Evolutionary conservation across 2,329 filamentous ascomycete genomes (phyloP).

Genomic region (Alternaria tenuissima): DNA sequence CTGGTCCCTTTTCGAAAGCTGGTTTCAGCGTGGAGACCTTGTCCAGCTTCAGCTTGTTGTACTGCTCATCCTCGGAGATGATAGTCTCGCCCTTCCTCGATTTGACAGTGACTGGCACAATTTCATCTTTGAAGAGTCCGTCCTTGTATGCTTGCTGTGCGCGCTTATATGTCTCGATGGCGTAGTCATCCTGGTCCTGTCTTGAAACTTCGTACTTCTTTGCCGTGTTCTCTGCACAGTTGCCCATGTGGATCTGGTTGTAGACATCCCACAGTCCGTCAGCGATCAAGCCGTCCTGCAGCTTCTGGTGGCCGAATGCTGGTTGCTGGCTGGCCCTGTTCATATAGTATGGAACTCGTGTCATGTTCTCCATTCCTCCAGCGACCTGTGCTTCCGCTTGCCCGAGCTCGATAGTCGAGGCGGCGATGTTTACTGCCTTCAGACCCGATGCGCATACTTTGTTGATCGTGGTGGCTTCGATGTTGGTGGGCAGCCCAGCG

Average conservation of each 20-base stretch:
- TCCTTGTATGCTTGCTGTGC: constrained; percentile 89
- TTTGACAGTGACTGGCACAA: constrained; percentile 86
- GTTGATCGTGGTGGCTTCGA: constrained; percentile 94
- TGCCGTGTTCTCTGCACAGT: constrained; percentile 92
- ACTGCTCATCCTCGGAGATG: constrained; percentile 86
- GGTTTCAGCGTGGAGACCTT: constrained; percentile 89
- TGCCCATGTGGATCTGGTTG: constrained; percentile 97
- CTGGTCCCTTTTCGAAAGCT: constrained; percentile 87
- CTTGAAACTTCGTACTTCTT: constrained; percentile 84
- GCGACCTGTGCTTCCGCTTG: constrained; percentile 88
- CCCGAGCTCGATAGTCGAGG: constrained; percentile 93
- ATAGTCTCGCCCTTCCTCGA: constrained; percentile 80
- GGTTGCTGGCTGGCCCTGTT: constrained; percentile 82
- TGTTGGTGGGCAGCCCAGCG: constrained; percentile 79
- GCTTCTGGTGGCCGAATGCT: constrained; percentile 83
- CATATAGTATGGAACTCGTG: constrained; percentile 88
- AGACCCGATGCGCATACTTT: constrained; percentile 97
- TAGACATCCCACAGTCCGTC: constrained; percentile 97
- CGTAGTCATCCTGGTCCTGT: constrained; percentile 89
- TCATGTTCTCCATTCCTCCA: constrained; percentile 99
- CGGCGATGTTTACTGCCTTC: constrained; percentile 89
- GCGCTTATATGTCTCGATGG: constrained; percentile 86
- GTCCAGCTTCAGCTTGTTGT: constrained; percentile 83
- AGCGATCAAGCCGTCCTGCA: constrained; percentile 92
- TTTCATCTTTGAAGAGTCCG: constrained; percentile 85